phyloP scores from a whole-genome alignment of 164 flowering plant species.

The Buxus sempervirens region DNA sequence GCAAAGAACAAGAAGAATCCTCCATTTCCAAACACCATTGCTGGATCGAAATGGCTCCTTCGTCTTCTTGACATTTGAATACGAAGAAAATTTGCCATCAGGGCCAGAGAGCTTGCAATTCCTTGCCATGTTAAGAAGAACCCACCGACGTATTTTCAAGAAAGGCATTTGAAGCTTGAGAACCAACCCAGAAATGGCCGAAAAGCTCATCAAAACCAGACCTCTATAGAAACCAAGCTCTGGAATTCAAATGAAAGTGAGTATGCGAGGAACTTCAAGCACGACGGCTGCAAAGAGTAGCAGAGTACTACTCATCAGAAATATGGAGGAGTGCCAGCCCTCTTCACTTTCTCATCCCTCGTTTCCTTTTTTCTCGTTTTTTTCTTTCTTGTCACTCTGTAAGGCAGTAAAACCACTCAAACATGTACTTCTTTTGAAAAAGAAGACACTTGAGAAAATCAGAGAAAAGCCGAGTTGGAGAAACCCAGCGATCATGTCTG shows the following conservation, averaged over 20 bases:
- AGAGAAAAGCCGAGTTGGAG: constrained; percentile 23
- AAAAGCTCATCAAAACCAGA: constrained; percentile 39
- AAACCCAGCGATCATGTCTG: constrained; percentile 16
- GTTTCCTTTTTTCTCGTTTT: constrained; percentile 1
- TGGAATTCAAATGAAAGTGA: constrained; percentile 14
- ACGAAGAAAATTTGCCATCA: constrained; percentile 29
- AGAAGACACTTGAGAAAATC: constrained; percentile 20
- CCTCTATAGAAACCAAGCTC: constrained; percentile 11
- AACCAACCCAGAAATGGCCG: constrained; percentile 32
- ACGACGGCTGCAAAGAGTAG: constrained; percentile 11
- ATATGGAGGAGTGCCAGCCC: constrained; percentile 7
- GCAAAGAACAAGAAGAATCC: constrained; percentile 29
- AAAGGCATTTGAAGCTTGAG: constrained; percentile 40
- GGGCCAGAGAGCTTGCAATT: constrained; percentile 38
- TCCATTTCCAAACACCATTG: constrained; percentile 36
- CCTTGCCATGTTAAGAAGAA: constrained; percentile 53
- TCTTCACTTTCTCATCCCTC: constrained; percentile 6
- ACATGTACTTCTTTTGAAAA: constrained; percentile 10
- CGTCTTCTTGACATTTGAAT: constrained; percentile 34
- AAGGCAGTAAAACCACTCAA: constrained; percentile 21
- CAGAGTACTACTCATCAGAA: constrained; percentile 5
- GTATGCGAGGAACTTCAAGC: background rate
- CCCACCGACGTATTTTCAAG: constrained; percentile 45
- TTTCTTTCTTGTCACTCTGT: constrained; percentile 8
- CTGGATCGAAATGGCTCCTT: constrained; percentile 32